These are phyloP conservation scores for Vachellia pachyceras DNA, from an alignment of 306 rosid genomes.

Conservation along the genomic window DNA sequence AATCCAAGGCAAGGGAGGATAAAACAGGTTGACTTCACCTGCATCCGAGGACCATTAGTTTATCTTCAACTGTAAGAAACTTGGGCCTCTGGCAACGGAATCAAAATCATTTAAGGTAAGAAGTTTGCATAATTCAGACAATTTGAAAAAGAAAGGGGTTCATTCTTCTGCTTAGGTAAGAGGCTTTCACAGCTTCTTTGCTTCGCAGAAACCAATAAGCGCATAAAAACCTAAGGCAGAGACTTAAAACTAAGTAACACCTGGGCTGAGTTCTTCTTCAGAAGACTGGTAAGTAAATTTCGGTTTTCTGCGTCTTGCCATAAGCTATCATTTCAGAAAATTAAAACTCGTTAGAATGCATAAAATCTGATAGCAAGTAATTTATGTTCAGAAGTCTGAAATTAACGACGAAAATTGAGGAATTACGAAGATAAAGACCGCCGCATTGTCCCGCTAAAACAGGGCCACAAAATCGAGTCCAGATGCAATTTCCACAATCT, in stretches of 20 bases:
- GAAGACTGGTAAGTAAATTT: constrained; percentile 67
- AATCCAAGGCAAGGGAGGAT: background rate
- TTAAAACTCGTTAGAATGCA: background rate
- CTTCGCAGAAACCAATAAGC: too few relatives aligned
- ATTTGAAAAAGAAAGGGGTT: background rate
- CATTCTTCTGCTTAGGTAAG: background rate
- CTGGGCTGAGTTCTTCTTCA: constrained; percentile 71
- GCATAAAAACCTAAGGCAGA: too few relatives aligned
- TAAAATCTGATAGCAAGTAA: background rate
- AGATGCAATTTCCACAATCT: constrained; percentile 10
- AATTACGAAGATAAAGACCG: background rate
- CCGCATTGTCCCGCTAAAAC: background rate
- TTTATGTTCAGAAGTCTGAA: constrained; percentile 25
- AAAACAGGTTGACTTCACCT: constrained; percentile 50
- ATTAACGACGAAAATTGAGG: background rate
- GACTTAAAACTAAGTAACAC: constrained; percentile 41
- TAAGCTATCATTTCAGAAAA: constrained; percentile 57
- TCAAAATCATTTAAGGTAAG: constrained; percentile 8
- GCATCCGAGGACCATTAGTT: constrained; percentile 84
- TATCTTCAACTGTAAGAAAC: constrained; percentile 88
- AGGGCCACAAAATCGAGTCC: constrained; percentile 33
- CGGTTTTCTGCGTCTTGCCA: constrained; percentile 99
- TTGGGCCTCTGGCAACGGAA: constrained; percentile 69
- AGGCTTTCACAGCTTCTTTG: too few relatives aligned
- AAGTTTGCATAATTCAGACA: constrained; percentile 15